Percentiles rank a stretch among this genome's conserved stretches.
These are phyloP conservation scores for Monilinia vaccinii-corymbosi DNA, from an alignment of 2,329 filamentous ascomycete genomes.

Conservation along the genomic window DNA sequence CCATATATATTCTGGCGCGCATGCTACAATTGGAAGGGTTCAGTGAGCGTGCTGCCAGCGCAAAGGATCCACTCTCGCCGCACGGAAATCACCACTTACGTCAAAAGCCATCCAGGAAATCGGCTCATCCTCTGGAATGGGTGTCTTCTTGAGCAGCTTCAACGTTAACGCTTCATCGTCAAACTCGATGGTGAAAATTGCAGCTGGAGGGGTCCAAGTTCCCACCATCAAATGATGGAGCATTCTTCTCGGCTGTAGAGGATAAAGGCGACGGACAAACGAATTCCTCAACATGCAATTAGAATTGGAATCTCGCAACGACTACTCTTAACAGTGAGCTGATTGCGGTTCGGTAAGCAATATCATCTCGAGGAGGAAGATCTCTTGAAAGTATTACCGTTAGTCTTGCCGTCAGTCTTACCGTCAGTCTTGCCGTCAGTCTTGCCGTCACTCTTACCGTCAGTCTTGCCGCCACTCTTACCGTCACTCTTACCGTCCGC, in stretches of 20 bases:
- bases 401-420: too few species aligned
- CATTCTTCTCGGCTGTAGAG: conserved; percentile 40
- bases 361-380: neutral
- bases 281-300: neutral
- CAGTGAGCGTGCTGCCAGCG: neutral
- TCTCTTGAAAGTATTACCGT: neutral
- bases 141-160: conserved; percentile 68
- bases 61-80: conserved; percentile 13
- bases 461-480: too few species aligned
- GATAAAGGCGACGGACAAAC: neutral
- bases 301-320: conserved; percentile 5
- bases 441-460: too few species aligned
- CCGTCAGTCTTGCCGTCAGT: too few species aligned
- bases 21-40: conserved; percentile 43
- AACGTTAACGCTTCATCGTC: conserved; percentile 72
- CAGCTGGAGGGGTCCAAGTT: conserved; percentile 82
- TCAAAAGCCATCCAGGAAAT: conserved; percentile 94
- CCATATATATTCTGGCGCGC: conserved; percentile 78
- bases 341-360: neutral
- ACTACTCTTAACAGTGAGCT: neutral
- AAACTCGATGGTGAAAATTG: conserved; percentile 83
- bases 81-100: conserved; percentile 40
- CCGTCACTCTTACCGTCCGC: too few species aligned
- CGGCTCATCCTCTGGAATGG: conserved; percentile 73
- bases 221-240: conserved; percentile 87